Conservation (phyloP, 441 rosid genomes). For the Syzygium malaccense region DNA sequence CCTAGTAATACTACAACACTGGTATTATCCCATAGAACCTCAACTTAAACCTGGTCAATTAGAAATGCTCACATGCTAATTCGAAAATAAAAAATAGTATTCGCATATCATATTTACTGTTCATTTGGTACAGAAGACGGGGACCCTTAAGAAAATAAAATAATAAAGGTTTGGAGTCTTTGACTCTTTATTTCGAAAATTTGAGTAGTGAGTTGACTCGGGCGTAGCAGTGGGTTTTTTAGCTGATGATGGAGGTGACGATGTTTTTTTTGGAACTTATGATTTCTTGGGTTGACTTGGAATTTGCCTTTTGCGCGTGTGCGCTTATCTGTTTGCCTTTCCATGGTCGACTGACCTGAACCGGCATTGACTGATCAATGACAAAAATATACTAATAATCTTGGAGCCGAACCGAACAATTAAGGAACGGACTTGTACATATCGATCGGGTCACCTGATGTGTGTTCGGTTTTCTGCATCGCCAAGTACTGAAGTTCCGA, state of each 20-base stretch:
- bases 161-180: no score
- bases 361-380: neutral
- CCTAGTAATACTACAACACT: no score
- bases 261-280: neutral
- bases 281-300: neutral
- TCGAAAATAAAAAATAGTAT: no score
- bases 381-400: neutral
- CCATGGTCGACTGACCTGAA: neutral
- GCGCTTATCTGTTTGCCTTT: neutral
- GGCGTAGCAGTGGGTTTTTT: neutral
- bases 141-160: no score
- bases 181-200: no score
- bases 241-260: neutral
- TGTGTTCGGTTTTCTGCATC: fast-evolving
- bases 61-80: no score
- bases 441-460: neutral
- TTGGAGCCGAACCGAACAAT: fast-evolving
- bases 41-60: no score
- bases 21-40: no score
- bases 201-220: neutral
- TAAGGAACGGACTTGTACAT: neutral
- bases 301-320: neutral
- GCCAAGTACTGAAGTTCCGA: neutral
- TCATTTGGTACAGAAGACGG: no score
- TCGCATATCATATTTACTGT: no score